Percentiles rank a stretch among this genome's conserved stretches.
Conservation (phyloP, 345 rosid species). For the Citrus maxima region DNA sequence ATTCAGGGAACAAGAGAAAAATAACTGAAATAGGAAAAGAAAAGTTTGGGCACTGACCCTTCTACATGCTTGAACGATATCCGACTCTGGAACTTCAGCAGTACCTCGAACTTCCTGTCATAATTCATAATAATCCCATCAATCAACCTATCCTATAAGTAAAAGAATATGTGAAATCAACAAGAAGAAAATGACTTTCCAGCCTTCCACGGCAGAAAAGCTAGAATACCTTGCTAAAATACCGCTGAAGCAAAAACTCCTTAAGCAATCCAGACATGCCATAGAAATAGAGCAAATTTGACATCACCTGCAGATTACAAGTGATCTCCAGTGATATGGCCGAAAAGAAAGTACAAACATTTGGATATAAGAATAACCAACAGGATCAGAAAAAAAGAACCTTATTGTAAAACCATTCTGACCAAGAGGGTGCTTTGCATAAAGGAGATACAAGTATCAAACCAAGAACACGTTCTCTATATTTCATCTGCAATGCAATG, state of each 20-base stretch:
- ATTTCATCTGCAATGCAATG: constrained; percentile 68
- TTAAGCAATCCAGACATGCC: constrained; percentile 88
- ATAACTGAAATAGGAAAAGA: not conserved
- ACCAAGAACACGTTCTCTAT: constrained; percentile 88
- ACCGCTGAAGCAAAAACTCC: constrained; percentile 79
- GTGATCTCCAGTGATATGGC: not conserved
- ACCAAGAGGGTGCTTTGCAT: constrained; percentile 94
- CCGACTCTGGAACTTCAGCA: constrained; percentile 81
- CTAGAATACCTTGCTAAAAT: constrained; percentile 80
- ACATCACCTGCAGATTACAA: constrained; percentile 43
- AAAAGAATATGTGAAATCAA: not conserved
- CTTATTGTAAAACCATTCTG: constrained; percentile 91
- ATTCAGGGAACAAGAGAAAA: not conserved
- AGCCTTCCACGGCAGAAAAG: not conserved
- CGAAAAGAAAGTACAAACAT: not conserved
- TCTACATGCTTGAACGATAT: constrained; percentile 88
- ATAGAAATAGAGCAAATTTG: constrained; percentile 77
- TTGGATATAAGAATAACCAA: not conserved
- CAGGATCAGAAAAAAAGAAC: constrained; percentile 22
- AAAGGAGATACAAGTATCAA: constrained; percentile 88
- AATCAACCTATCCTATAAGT: not conserved
- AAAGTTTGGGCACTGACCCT: constrained; percentile 43
- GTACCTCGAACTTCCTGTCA: constrained; percentile 86
- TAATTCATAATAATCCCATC: constrained; percentile 16
- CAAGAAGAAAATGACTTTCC: not conserved